phyloP scores from a whole-genome alignment of 2,329 filamentous ascomycete genomes.

The Cercospora nicotianae region DNA sequence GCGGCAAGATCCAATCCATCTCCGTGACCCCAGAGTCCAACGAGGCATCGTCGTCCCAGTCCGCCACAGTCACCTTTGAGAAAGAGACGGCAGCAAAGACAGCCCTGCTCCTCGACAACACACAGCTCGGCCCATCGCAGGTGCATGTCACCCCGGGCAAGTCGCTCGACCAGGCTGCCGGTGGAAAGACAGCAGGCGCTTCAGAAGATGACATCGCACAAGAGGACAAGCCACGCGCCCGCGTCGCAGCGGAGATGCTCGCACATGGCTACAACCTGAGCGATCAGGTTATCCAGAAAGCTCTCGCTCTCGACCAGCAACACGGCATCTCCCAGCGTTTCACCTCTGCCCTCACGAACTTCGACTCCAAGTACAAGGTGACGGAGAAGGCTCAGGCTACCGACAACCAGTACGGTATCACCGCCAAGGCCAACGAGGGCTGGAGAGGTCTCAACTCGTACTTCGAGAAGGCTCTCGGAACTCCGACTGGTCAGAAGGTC shows the following conservation, averaged over 20 bases:
- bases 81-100: conserved; percentile 97
- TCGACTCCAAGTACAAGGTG: conserved; percentile 85
- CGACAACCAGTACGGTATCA: conserved; percentile 81
- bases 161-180: conserved; percentile 63
- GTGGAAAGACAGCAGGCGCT: conserved; percentile 58
- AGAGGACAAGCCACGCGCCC: conserved; percentile 93
- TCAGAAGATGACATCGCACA: conserved; percentile 71
- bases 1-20: conserved; percentile 87
- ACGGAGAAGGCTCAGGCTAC: conserved; percentile 80
- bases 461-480: conserved; percentile 89
- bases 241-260: conserved; percentile 94
- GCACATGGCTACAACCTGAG: conserved; percentile 89
- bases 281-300: conserved; percentile 73
- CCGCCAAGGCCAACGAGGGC: conserved; percentile 66
- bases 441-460: conserved; percentile 76
- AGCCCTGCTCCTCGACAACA: conserved; percentile 94
- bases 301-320: conserved; percentile 84
- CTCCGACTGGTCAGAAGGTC: conserved; percentile 84
- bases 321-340: conserved; percentile 84
- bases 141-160: conserved; percentile 77
- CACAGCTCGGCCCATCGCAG: conserved; percentile 74
- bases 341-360: conserved; percentile 69
- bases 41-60: conserved; percentile 65
- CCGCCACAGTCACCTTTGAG: conserved; percentile 92
- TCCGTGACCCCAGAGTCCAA: conserved; percentile 65